These are phyloP conservation scores for Vachellia collinsii DNA, from an alignment of 306 rosid species.

Conservation along the genomic window DNA sequence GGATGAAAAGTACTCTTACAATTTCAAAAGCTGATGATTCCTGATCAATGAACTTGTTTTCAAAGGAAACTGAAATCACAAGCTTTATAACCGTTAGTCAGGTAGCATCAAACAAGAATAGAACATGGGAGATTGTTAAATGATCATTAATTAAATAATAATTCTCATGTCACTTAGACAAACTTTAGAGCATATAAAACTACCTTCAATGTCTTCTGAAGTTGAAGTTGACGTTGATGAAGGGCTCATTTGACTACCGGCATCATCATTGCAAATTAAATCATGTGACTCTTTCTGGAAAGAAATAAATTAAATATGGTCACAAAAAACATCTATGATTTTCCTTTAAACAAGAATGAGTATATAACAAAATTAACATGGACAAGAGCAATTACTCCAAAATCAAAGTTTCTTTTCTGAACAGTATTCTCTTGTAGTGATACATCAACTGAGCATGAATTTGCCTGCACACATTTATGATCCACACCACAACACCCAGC, in stretches of 20 bases:
- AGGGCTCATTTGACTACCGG: constrained; percentile 29
- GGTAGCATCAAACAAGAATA: constrained; percentile 12
- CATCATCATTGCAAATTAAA: constrained; percentile 38
- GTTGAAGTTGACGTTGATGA: constrained; percentile 48
- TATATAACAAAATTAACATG: neutral
- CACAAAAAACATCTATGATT: constrained; percentile 19
- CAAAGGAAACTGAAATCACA: constrained; percentile 44
- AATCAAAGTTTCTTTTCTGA: constrained; percentile 36
- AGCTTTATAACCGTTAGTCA: constrained; percentile 6
- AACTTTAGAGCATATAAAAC: neutral
- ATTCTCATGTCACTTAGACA: constrained; percentile 1
- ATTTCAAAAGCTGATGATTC: constrained; percentile 44
- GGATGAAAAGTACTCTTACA: constrained; percentile 47
- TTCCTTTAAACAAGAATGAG: neutral
- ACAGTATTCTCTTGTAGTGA: constrained; percentile 37
- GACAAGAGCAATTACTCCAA: constrained; percentile 44
- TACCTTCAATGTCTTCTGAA: constrained; percentile 47
- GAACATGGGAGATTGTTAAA: neutral
- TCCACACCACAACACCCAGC: constrained; percentile 21
- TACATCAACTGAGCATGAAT: constrained; percentile 17
- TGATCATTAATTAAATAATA: constrained; percentile 13
- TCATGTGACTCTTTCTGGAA: constrained; percentile 42
- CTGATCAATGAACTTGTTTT: constrained; percentile 35
- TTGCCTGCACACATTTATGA: constrained; percentile 6
- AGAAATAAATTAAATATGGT: constrained; percentile 25